Evolutionary conservation across 768 basidiomycete species (phyloP), one percentile per base, ranked within the genome.

Genomic region (Sarcodon sp.): DNA sequence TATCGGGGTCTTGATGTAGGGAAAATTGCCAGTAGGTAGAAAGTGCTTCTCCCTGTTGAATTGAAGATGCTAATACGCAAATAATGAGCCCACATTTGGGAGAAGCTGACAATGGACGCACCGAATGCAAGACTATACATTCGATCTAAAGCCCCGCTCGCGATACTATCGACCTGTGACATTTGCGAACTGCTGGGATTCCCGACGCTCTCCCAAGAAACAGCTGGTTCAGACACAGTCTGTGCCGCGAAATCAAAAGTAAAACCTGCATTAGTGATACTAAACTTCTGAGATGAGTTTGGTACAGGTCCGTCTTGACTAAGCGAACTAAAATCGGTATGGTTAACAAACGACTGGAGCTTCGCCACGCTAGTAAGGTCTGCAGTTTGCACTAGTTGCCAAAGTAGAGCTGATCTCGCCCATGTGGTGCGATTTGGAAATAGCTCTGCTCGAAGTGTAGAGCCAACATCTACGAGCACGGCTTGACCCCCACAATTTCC

Each of bases 121-220:
- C 82, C 80, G 49, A 64, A 61, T 15, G 81, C 77, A 64, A 66
- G 76, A 13, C 67, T 69, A 57, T 79, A 80, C 71, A 82, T 77
- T 38, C 72, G 67, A 57, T 83, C 72, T 49, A 83, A 57, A 4
- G 70, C 63, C 16, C 60, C 50, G 36, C 56, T 59, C 18, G 71
- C 69, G 21, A 52, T 60, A 10, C 59, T 53, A 38, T 68, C 64
- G 33, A 79, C 65, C 52, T 67, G 55, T 0, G 66, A 58, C 32
- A 73, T 61, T 58, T 83, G 77, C 6, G 59, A 66, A 34, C 54
- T 59, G 1, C 62, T 60, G 1, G 77, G 76, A 39, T 73, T 67
- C 0, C 73, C 78, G 46, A 72, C 62, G 8, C 52, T 54, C 4
- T 60, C 51, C 56, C 80, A 84, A 0, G 69, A 67, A 7, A 69